A percentile compares a stretch with the other conserved stretches of the same genome.
These are phyloP conservation scores for Pachysandra terminalis DNA, from an alignment of 164 flowering plant genomes.

Conservation along the genomic window DNA sequence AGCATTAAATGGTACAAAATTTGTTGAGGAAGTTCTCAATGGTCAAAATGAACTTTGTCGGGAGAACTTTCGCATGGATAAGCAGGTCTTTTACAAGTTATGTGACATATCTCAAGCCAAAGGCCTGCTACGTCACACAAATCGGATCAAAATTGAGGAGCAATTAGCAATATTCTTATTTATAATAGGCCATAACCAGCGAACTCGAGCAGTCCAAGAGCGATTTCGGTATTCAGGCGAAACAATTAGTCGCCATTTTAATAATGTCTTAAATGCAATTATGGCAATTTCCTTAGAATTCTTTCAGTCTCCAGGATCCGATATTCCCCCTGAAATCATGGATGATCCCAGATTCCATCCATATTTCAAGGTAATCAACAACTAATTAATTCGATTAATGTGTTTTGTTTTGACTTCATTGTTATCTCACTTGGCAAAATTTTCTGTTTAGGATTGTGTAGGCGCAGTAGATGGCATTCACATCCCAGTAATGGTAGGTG, in stretches of 20 bases:
- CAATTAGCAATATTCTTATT: slow-evolving; percentile 59
- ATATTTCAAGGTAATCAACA: slow-evolving; percentile 41
- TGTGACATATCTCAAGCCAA: slow-evolving; percentile 45
- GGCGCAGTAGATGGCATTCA: slow-evolving; percentile 62
- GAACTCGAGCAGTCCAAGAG: slow-evolving; percentile 59
- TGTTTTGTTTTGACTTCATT: background rate
- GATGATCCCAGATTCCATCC: slow-evolving; percentile 49
- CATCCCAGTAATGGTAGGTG: slow-evolving; percentile 57
- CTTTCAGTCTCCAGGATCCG: slow-evolving; percentile 37
- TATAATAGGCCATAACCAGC: slow-evolving; percentile 51
- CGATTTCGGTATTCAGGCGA: slow-evolving; percentile 54
- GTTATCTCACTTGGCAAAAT: background rate
- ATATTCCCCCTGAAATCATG: slow-evolving; percentile 39
- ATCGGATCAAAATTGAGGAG: slow-evolving; percentile 57
- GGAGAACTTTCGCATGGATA: slow-evolving; percentile 62
- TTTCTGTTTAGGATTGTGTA: slow-evolving; percentile 47
- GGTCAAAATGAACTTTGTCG: slow-evolving; percentile 39
- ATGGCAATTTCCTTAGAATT: slow-evolving; percentile 46
- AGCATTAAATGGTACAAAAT: slow-evolving; percentile 32
- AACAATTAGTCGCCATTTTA: slow-evolving; percentile 69
- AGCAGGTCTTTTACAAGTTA: slow-evolving; percentile 45
- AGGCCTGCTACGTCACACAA: slow-evolving; percentile 51
- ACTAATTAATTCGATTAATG: background rate
- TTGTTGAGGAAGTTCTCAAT: slow-evolving; percentile 50
- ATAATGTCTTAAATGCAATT: slow-evolving; percentile 58